Base-by-base conservation (phyloP, 2,329 filamentous ascomycete genomes). In the Fusarium buharicum region DNA sequence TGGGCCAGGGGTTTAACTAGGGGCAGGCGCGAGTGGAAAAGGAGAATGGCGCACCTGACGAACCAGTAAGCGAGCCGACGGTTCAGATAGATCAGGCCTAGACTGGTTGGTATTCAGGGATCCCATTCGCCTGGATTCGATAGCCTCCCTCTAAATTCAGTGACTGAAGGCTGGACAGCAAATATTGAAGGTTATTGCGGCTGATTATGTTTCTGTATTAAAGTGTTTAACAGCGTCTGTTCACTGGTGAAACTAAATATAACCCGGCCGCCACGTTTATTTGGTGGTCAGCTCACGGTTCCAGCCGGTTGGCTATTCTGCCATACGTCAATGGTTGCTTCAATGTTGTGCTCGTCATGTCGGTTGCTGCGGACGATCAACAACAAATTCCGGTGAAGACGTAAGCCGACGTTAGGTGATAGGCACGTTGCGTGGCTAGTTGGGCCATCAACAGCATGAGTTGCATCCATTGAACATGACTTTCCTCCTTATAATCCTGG, bases 21-120 rank as follows among this genome's bases (percentile, higher is more conserved):
- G 61, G 36, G 51, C 37, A 57, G 50, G 47, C 36, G 41, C 38
- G 31, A 65, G 61, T 46, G 39, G 48, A 34, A 55, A 65, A 64
- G 52, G 61, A 50, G 61, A 45, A 48, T 64, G 51, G 57, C 39
- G 45, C 45, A 62, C 28, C 43, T 55, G 20, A 55, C n/a, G 38
- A 41, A 14, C 40, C 48, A 55, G 31, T 53, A 16, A 33, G 37
- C 27, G 20, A 12, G 34, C 20, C 13, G 24, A 49, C 41, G 58
- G 38, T 52, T 45, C 50, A 41, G 59, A 63, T 59, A 14, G 57
- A 63, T 59, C 45, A 37, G 62, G 62, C 20, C 46, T 65, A 65
- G 62, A 50, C 28, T 40, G 36, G 38, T 22, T 30, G 16, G 6
- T 54, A 13, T 3, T 47, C 14, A 27, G 44, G 40, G 27, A 49